phyloP scores from a whole-genome alignment of 257 asterid genomes.

The Solanum pinnatisectum region DNA sequence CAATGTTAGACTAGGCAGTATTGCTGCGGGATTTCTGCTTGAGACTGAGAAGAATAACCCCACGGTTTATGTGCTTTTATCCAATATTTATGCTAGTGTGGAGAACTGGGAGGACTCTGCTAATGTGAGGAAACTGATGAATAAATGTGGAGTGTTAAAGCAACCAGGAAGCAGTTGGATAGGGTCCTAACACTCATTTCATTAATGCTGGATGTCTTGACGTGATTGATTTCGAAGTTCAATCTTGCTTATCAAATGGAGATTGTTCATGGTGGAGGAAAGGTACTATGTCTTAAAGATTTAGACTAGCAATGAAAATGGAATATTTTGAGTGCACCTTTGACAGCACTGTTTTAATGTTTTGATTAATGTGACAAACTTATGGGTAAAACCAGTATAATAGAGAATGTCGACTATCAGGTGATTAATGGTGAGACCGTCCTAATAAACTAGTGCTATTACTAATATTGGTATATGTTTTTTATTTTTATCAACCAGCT shows the following conservation, averaged over 20 bases:
- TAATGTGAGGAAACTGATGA: slow-evolving; percentile 54
- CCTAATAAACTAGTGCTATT: not conserved
- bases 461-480: not conserved
- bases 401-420: not conserved
- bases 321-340: not conserved
- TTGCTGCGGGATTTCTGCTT: slow-evolving; percentile 45
- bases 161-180: slow-evolving; percentile 60
- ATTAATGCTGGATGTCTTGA: no score
- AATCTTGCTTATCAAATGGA: not conserved
- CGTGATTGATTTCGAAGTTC: not conserved
- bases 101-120: slow-evolving; percentile 87
- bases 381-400: not conserved
- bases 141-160: slow-evolving; percentile 36
- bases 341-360: not conserved
- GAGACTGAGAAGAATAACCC: slow-evolving; percentile 49
- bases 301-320: not conserved
- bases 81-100: slow-evolving; percentile 68
- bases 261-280: not conserved
- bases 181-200: no score
- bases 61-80: slow-evolving; percentile 47
- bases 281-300: not conserved
- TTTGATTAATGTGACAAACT: not conserved
- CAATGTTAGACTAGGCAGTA: slow-evolving; percentile 46
- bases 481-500: not conserved
- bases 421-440: not conserved